Percentiles rank a stretch among this genome's conserved stretches.
Evolutionary conservation across 202 grass and related monocot genomes (phyloP).

Genomic region (Zoysia matrella): DNA sequence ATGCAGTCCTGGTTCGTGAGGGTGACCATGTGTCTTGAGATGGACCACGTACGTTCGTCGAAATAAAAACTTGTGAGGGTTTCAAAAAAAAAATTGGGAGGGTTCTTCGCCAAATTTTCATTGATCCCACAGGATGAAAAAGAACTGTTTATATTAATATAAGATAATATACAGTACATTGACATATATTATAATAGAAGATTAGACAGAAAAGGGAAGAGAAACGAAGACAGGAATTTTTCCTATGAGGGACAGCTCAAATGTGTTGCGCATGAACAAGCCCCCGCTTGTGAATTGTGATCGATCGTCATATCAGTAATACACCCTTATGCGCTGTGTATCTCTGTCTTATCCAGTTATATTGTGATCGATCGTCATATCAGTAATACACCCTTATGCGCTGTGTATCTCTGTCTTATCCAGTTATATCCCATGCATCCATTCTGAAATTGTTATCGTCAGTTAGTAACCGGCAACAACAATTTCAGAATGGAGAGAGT

Average conservation of each 20-base stretch:
- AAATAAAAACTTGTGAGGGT: not conserved
- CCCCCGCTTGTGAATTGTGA: not conserved
- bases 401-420: not conserved
- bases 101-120: not conserved
- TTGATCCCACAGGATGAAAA: slow-evolving; percentile 10
- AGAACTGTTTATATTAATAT: slow-evolving; percentile 20
- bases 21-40: slow-evolving; percentile 44
- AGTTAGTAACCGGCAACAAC: too few species aligned
- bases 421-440: not conserved
- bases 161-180: slow-evolving; percentile 25
- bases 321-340: not conserved
- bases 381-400: not conserved
- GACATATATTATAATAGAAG: slow-evolving; percentile 16
- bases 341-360: slow-evolving; percentile 1
- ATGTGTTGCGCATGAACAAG: slow-evolving; percentile 25
- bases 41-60: not conserved
- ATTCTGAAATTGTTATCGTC: too few species aligned
- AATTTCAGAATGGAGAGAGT: too few species aligned
- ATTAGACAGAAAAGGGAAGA: slow-evolving; percentile 10
- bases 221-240: slow-evolving; percentile 13
- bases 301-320: not conserved
- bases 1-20: slow-evolving; percentile 5
- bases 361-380: not conserved
- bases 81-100: too few species aligned
- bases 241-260: slow-evolving; percentile 38